Base-by-base conservation (phyloP, 1,284 basidiomycete species). In the Ustilago crameri region DNA sequence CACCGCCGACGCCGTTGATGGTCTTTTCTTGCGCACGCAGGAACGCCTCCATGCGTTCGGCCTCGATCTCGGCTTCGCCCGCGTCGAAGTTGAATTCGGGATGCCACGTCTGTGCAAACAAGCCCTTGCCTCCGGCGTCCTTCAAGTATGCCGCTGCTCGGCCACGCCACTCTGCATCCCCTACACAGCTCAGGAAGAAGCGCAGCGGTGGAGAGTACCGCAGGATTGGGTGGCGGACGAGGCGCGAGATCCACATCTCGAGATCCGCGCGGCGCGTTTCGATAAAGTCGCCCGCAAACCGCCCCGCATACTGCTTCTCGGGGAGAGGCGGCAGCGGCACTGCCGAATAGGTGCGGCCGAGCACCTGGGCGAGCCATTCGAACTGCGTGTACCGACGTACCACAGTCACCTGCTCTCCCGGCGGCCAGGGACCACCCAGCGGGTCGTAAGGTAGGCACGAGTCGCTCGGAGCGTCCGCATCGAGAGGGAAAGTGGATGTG, bases 311-410 rank as follows among this genome's bases (percentile, higher is more conserved):
- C 75, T 91, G 90, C 81, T 93, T 92, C 81, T 91, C 90, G 0
- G 92, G 92, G 2, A 93, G 86, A 0, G 91, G 90, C 0, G 92
- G 91, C 1, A 93, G 85, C 2, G 89, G 89, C 37, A 93, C 88
- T 0, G 91, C 90, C 9, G 91, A 90, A 9, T 91, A 87, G 7
- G 88, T 86, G 32, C 88, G 85, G 26, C 86, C 85, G 38, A 93
- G 84, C 3, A 89, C 88, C 1, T 89, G 88, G 69, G 92, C 90
- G 23, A 93, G 86, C 61, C 90, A 87, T 20, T 90, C 88, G 74
- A 94, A 94, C 65, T 93, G 91, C 2, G 91, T 92, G 84, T 91
- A 94, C 10, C 92, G 88, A 15, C 93, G 86, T 22, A 90, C 86
- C 22, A 93, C 92, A 3, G 74, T 80, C 23, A 74, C 44, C 23